Base-by-base conservation (phyloP, 371 early-diverging fungal genomes). In the Thermomucor indicae-seudaticae region DNA sequence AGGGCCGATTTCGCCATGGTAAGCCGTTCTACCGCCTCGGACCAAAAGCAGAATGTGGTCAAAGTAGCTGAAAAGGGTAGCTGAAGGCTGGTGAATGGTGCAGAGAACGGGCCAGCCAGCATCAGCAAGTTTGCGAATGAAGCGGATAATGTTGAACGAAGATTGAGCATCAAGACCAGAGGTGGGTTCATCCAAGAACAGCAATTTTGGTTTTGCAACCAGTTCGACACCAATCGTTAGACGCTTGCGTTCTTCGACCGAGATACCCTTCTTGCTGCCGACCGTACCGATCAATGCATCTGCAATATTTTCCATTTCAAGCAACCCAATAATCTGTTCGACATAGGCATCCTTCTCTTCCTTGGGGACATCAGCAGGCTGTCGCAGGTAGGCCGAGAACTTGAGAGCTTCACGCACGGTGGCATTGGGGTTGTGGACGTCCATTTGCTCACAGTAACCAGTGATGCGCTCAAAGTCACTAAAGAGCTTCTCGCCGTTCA, bases 151-250 rank as follows among this genome's bases (percentile, higher is more conserved):
- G 66, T 87, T 86, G 67, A 81, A 80, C 4, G 90, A 82, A 19
- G 43, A 75, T 60, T 82, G 79, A 12, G 80, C 77, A 62, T 88
- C 78, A n/a, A 91, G 69, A 47, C 91, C 92, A 45, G 89, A 88
- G 4, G 91, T 91, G 37, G 92, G 93, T 55, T 93, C 92, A 62
- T 93, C 93, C 51, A 91, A 67, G 79, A 90, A 90, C 17, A 92
- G 70, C 39, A 91, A 71, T 55, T 78, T 78, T 46, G 90, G 89
- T 58, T 80, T 80, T 34, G 88, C 81, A 4, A 91, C 86, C 37
- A 92, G 72, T 64, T 91, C 87, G 22, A 85, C 70, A 39, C 72
- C 85, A 59, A 85, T 85, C 11, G 82, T 81, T 53, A 83, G 60
- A 29, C 81, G 80, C 67, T 83, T 83, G 58, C 83, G 83, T 60